Base-by-base conservation (phyloP, 176 grass and related monocot genomes). In the Ampelocalamus luodianensis region DNA sequence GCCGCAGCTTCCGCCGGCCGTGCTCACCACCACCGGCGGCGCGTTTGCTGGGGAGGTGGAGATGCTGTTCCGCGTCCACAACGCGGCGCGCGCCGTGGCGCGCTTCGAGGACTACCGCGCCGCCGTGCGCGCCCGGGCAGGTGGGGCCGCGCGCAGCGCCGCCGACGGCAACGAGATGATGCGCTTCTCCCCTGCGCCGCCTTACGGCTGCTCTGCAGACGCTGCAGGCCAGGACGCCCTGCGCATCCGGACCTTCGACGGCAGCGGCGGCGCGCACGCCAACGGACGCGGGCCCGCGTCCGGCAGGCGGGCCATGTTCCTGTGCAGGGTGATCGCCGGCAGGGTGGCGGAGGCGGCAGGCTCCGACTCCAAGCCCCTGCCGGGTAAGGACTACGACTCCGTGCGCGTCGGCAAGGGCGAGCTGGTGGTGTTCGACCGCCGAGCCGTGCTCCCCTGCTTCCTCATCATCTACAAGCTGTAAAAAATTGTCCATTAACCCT, bases 111-210 rank as follows among this genome's bases (percentile, higher is more conserved):
- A 97, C 64, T 94, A 92, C 92, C 90, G 95, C 34, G 84, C 82
- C 1, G 79, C 84, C 8, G 92, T 91, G 80, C 79, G 88, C 65
- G 55, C 86, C 12, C 85, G 90, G 13, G 89, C 90, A 5, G 90
- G 79, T 23, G 72, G 79, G 37, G 68, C 84, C 0, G 60, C 89
- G 13, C 91, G 90, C 76, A 86, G 95, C 58, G 92, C 87, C 9
- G 95, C 95, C 2, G 95, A 97, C 68, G 95, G 95, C 15, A 97
- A 97, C 78, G 95, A 97, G 86, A 93, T 97, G 95, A 94, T 93
- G 95, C 88, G 89, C 39, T 97, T 97, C 86, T 74, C 91, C 58
- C 90, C 72, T n/a, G 90, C 44, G 71, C 77, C 50, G 51, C 81
- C 78, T 18, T 38, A 68, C 23, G 65, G 60, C n/a, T n/a, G n/a